These are phyloP conservation scores for Calocybe gambosa DNA, from an alignment of 1,284 basidiomycete genomes.

Conservation along the genomic window DNA sequence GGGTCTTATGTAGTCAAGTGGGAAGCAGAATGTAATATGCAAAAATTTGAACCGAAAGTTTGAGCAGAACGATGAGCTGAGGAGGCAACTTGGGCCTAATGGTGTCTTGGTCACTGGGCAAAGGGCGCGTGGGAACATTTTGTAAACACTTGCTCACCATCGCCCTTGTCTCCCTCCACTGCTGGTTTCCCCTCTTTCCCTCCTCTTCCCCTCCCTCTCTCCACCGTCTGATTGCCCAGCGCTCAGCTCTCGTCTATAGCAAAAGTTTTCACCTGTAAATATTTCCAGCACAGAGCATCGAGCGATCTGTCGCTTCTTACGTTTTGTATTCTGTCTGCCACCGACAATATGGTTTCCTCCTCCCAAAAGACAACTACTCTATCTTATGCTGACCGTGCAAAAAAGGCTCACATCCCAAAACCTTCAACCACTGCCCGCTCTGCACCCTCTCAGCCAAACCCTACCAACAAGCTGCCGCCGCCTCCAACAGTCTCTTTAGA, in stretches of 20 bases:
- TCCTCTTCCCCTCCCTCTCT: not conserved
- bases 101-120: slow-evolving; percentile 4
- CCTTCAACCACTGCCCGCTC: slow-evolving; percentile 18
- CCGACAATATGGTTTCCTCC: slow-evolving; percentile 19
- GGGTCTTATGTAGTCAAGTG: slow-evolving; percentile 3
- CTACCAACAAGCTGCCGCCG: slow-evolving; percentile 5
- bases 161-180: not conserved
- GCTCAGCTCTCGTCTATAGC: slow-evolving; percentile 6
- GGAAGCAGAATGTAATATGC: slow-evolving; percentile 1
- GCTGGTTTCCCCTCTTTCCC: not conserved
- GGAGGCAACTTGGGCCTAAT: not conserved
- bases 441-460: not conserved
- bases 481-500: not conserved
- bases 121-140: slow-evolving; percentile 6
- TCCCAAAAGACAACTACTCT: slow-evolving; percentile 22
- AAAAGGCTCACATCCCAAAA: slow-evolving; percentile 32
- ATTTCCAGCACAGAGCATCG: too few species aligned
- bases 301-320: slow-evolving; percentile 9
- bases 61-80: slow-evolving; percentile 6
- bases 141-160: not conserved
- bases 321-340: slow-evolving; percentile 5
- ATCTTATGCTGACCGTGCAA: slow-evolving; percentile 59
- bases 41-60: slow-evolving; percentile 10
- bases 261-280: too few species aligned
- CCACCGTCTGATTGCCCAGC: not conserved